Evolutionary conservation across 345 rosid genomes (phyloP).

Genomic region (Syzygium jambos): DNA sequence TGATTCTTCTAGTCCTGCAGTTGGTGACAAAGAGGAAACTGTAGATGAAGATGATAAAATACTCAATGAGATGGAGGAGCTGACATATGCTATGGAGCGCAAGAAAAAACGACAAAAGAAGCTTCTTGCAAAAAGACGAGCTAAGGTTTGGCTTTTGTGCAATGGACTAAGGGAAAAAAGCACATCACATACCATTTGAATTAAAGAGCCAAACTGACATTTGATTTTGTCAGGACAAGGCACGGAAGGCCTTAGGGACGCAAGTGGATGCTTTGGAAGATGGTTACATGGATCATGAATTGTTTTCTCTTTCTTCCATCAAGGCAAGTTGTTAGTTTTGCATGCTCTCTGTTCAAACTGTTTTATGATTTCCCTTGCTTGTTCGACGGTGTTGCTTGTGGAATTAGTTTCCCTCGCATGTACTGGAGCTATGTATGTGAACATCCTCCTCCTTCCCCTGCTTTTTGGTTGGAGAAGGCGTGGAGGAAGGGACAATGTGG

Average conservation of each 20-base stretch:
- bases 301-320: conserved; percentile 87
- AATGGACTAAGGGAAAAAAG: neutral
- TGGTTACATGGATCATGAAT: conserved; percentile 63
- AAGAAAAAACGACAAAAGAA: conserved; percentile 80
- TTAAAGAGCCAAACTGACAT: neutral
- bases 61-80: conserved; percentile 92
- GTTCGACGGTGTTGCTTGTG: neutral
- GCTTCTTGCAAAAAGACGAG: conserved; percentile 60
- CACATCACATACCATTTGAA: neutral
- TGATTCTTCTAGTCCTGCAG: conserved; percentile 19
- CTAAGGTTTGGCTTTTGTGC: conserved; percentile 45
- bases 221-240: conserved; percentile 49
- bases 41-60: conserved; percentile 76
- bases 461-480: neutral
- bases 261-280: conserved; percentile 81
- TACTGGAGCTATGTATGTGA: neutral
- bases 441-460: neutral
- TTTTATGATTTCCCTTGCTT: neutral
- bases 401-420: neutral
- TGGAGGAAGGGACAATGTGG: neutral
- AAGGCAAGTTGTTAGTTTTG: conserved; percentile 40
- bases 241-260: conserved; percentile 69
- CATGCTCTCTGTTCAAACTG: neutral
- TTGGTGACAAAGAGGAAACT: conserved; percentile 28
- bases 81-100: conserved; percentile 59